Evolutionary conservation across 1,284 basidiomycete species (phyloP), one percentile per base, ranked within the genome.

Genomic region (Irpex rosettiformis): DNA sequence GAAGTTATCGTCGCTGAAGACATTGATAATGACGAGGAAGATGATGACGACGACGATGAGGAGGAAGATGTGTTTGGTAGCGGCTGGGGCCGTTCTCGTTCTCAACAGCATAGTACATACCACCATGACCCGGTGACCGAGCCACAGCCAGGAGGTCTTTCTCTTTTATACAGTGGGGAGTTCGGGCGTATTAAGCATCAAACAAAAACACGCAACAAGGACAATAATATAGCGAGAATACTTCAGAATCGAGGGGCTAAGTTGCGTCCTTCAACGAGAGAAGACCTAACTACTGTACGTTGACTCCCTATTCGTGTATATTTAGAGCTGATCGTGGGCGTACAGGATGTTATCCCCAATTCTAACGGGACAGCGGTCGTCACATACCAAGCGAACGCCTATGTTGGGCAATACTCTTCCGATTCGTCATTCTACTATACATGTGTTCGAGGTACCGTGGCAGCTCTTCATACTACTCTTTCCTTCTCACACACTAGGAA

Each of bases 371-470:
- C 92, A 1, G 84, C 93, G 10, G 95, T 98, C 0, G 93, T 94
- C 1, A 78, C 80, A 37, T 95, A 95, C 67, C 79, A 81, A 3
- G 77, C 86, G 11, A 93, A 94, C 59, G 88, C 95, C 30, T 99
- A 99, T 70, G 93, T 89, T 10, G 97, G 94, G 0, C 96, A 98
- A 71, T 98, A 89, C 73, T 95, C 93, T 13, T 78, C 79, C 65
- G 90, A 93, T 71, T 88, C 88, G 6, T 85, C 86, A 1, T 89
- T 91, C 70, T 93, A 88, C 66, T 93, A 93, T 66, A 92, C 91
- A 3, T 92, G 90, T 65, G 82, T 83, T 49, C 87, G 91, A 80
- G 89, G 91, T 88, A 66, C 33, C 71, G 59, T 25, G 24, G 55
- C 29, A 30, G 27, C 45, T 21, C 54, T 21, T 18, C 16, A 28